Conservation (phyloP, 192 early-diverging fungal species). For the Coemansia guatemalensis region DNA sequence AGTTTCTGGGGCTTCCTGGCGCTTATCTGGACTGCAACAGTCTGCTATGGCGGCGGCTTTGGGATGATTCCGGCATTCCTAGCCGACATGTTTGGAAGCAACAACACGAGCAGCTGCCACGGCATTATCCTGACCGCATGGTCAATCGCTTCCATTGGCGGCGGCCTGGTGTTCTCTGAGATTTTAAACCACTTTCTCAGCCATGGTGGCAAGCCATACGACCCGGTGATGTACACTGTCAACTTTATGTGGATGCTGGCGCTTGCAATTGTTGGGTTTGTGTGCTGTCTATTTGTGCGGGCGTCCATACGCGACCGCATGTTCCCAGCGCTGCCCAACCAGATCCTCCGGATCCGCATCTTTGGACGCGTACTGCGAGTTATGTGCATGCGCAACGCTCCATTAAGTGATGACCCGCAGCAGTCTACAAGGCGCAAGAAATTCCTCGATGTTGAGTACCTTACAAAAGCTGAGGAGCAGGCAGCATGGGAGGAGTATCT, state of each 20-base stretch:
- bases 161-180: constrained; percentile 67
- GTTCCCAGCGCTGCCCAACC: constrained; percentile 59
- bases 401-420: constrained; percentile 4
- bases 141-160: constrained; percentile 66
- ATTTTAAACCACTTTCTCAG: constrained; percentile 56
- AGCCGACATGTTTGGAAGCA: constrained; percentile 72
- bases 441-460: constrained; percentile 27
- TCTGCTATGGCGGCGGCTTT: constrained; percentile 75
- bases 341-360: constrained; percentile 60
- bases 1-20: constrained; percentile 60
- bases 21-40: constrained; percentile 60
- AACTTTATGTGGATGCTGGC: constrained; percentile 75
- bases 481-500: constrained; percentile 53
- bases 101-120: constrained; percentile 75
- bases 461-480: constrained; percentile 43
- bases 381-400: constrained; percentile 18
- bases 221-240: constrained; percentile 52
- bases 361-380: constrained; percentile 63
- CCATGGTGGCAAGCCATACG: constrained; percentile 49
- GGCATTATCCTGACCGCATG: constrained; percentile 76
- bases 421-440: constrained; percentile 10
- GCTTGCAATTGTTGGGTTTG: constrained; percentile 55
- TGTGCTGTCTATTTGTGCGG: constrained; percentile 60
- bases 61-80: constrained; percentile 76
- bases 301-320: constrained; percentile 69